These are phyloP conservation scores for Chrysoporthe austroafricana DNA, from an alignment of 2,329 filamentous ascomycete species.

Conservation along the genomic window DNA sequence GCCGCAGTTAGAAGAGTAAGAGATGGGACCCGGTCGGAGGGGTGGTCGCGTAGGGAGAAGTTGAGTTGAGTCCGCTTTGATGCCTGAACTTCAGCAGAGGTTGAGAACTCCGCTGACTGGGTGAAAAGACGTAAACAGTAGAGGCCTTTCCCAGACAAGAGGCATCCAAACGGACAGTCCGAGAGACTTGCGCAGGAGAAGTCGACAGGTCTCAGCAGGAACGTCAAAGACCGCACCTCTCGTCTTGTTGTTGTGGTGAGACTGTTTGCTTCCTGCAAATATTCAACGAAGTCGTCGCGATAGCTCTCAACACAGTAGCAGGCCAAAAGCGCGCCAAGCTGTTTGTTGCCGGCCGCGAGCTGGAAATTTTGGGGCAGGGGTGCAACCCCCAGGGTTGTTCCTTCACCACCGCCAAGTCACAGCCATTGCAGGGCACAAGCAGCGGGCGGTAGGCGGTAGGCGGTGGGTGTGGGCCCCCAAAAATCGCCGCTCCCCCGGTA, in stretches of 20 bases:
- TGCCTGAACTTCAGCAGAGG: not conserved
- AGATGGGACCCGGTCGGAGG: not conserved
- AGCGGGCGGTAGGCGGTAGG: conserved; percentile 4
- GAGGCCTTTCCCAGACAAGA: not conserved
- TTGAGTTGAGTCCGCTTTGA: not conserved
- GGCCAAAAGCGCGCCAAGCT: conserved; percentile 24
- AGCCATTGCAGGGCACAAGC: not conserved
- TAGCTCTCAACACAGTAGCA: conserved; percentile 10
- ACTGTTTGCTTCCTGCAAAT: not conserved
- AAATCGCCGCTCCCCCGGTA: conserved; percentile 13
- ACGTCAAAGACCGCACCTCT: conserved; percentile 3
- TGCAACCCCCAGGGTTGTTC: not conserved
- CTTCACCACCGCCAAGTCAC: not conserved
- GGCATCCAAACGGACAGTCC: not conserved
- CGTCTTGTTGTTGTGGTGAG: conserved; percentile 1
- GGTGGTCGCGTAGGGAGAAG: not conserved
- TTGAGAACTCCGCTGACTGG: not conserved
- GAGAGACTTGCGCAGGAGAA: not conserved
- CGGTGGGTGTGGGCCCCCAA: not conserved
- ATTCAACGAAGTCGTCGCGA: conserved; percentile 14
- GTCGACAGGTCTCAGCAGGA: not conserved
- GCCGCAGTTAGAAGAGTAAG: not conserved
- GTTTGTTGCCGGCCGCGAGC: conserved; percentile 21
- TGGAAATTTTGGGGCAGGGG: conserved; percentile 21
- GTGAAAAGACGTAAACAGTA: not conserved